Evolutionary conservation across 768 basidiomycete species (phyloP).

Genomic region (Hydnomerulius pinastri): DNA sequence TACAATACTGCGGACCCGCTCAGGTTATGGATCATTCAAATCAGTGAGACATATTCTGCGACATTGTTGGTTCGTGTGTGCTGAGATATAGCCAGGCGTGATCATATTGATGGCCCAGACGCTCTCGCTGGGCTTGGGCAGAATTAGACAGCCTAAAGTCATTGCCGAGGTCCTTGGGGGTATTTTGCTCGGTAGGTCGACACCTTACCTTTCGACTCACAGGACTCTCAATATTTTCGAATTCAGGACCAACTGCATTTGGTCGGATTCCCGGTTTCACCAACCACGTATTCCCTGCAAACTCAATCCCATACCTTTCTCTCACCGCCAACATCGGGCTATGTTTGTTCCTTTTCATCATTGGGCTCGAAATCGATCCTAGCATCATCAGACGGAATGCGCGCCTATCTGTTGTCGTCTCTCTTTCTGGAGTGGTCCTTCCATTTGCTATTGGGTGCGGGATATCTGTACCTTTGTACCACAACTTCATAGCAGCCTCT

Average conservation of each 20-base stretch:
- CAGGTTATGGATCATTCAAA: conserved; percentile 74
- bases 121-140: conserved; percentile 62
- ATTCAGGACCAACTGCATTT: conserved; percentile 50
- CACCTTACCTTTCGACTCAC: conserved; percentile 44
- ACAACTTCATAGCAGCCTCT: conserved; percentile 61
- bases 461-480: conserved; percentile 71
- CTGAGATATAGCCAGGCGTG: conserved; percentile 40
- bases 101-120: conserved; percentile 86
- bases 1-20: conserved; percentile 72
- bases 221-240: conserved; percentile 47
- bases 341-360: conserved; percentile 87
- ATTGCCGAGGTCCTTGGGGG: conserved; percentile 93
- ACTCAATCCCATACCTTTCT: conserved; percentile 73
- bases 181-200: conserved; percentile 66
- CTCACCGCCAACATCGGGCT: conserved; percentile 90
- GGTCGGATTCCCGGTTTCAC: conserved; percentile 91
- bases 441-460: conserved; percentile 89
- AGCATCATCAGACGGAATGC: conserved; percentile 77
- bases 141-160: conserved; percentile 87
- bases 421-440: conserved; percentile 78
- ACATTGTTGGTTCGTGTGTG: not conserved
- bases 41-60: conserved; percentile 45
- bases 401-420: conserved; percentile 64
- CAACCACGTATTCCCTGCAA: conserved; percentile 75
- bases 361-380: conserved; percentile 89